Evolutionary conservation across 257 asterid genomes (phyloP).

Genomic region (Primulina tabacum): DNA sequence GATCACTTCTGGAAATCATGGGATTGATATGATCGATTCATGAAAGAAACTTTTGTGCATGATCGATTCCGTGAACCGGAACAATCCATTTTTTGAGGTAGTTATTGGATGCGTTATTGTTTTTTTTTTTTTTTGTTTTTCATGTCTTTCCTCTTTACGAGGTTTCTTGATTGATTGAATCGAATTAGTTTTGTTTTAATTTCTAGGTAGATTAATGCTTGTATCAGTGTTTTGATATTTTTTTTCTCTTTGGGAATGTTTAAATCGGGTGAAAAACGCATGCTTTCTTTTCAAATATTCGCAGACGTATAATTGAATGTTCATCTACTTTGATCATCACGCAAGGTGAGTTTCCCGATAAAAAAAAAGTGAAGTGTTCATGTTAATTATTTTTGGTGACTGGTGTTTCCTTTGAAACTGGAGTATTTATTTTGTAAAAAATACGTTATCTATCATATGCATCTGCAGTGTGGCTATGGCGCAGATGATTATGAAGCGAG

Average conservation of each 20-base stretch:
- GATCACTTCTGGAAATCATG: neutral
- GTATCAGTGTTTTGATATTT: neutral
- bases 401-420: neutral
- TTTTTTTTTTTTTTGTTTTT: too few relatives aligned
- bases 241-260: neutral
- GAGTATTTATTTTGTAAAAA: neutral
- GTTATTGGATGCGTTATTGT: neutral
- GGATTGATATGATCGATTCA: neutral
- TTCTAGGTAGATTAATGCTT: neutral
- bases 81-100: neutral
- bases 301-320: constrained; percentile 3
- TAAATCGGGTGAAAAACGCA: neutral
- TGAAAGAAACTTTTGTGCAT: neutral
- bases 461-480: constrained; percentile 45
- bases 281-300: constrained; percentile 13
- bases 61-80: neutral
- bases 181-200: constrained; percentile 13
- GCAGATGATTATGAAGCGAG: constrained; percentile 39
- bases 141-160: neutral
- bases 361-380: neutral
- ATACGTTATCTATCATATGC: constrained; percentile 12
- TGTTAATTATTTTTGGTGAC: neutral
- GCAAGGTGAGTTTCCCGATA: neutral
- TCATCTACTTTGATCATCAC: neutral
- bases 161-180: constrained; percentile 3